A percentile compares a stretch with the other conserved stretches of the same genome.
Evolutionary conservation across 441 rosid genomes (phyloP).

Genomic region (Pelargonium cotyledonis): DNA sequence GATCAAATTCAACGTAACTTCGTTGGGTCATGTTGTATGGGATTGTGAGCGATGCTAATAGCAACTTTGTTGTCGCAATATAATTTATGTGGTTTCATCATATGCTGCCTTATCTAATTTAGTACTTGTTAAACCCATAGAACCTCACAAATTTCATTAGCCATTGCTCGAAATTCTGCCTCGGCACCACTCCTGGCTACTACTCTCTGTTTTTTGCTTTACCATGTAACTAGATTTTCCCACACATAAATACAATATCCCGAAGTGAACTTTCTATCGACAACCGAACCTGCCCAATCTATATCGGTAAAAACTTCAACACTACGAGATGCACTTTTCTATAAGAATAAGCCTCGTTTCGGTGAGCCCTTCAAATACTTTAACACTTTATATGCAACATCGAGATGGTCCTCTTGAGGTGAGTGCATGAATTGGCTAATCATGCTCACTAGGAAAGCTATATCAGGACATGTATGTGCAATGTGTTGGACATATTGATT

Average conservation of each 20-base stretch:
- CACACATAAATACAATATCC: neutral
- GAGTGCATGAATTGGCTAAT: constrained; percentile 1
- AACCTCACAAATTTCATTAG: neutral
- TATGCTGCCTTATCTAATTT: neutral
- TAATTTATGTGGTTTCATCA: too few relatives aligned
- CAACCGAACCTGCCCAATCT: neutral
- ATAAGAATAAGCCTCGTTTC: neutral
- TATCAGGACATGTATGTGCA: neutral
- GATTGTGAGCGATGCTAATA: too few relatives aligned
- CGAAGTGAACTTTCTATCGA: neutral
- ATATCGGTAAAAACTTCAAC: neutral
- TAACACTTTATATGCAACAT: neutral
- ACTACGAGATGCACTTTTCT: neutral
- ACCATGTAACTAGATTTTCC: neutral
- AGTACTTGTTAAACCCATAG: neutral
- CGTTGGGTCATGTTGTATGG: too few relatives aligned
- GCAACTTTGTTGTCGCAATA: too few relatives aligned
- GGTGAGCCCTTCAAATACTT: neutral
- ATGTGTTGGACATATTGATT: neutral
- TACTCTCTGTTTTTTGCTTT: neutral
- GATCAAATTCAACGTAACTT: too few relatives aligned
- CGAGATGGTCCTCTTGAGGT: neutral
- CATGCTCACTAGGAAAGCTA: neutral
- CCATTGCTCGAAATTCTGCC: neutral
- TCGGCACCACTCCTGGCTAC: neutral